Percentiles rank a stretch among this genome's conserved stretches.
Evolutionary conservation across 2,329 filamentous ascomycete genomes (phyloP).

Genomic region (Fusarium haematococcum): DNA sequence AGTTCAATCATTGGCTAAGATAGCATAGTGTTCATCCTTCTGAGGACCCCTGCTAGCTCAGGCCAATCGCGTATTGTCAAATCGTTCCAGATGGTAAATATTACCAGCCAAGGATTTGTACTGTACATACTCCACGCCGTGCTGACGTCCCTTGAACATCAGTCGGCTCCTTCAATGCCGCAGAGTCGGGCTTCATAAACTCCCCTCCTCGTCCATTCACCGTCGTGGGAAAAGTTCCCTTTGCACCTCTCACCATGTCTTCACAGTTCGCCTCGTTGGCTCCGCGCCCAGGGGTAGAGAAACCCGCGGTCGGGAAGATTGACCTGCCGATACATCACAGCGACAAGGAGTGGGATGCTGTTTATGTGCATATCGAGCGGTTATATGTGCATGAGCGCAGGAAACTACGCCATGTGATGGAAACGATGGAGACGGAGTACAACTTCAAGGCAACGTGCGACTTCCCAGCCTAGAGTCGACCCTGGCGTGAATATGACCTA

Average conservation of each 20-base stretch:
- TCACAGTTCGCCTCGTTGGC: not conserved
- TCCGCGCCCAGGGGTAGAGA: not conserved
- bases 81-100: not conserved
- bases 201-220: not conserved
- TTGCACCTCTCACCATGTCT: not conserved
- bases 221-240: not conserved
- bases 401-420: slow-evolving; percentile 23
- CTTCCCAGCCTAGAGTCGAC: not conserved
- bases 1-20: not conserved
- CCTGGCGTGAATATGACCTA: not conserved
- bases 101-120: not conserved
- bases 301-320: not conserved
- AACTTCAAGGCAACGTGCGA: slow-evolving; percentile 28
- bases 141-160: not conserved
- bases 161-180: not conserved
- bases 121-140: not conserved
- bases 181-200: not conserved
- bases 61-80: slow-evolving; percentile 8
- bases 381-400: slow-evolving; percentile 15
- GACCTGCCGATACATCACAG: not conserved
- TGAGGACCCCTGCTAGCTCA: not conserved
- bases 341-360: slow-evolving; percentile 15
- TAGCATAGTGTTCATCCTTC: too few relatives aligned
- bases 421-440: slow-evolving; percentile 18
- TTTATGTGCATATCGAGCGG: slow-evolving; percentile 9